Percentiles rank a stretch among this genome's conserved stretches.
Conservation (phyloP, 2,329 filamentous ascomycete genomes). For the Dissoconium aciculare region DNA sequence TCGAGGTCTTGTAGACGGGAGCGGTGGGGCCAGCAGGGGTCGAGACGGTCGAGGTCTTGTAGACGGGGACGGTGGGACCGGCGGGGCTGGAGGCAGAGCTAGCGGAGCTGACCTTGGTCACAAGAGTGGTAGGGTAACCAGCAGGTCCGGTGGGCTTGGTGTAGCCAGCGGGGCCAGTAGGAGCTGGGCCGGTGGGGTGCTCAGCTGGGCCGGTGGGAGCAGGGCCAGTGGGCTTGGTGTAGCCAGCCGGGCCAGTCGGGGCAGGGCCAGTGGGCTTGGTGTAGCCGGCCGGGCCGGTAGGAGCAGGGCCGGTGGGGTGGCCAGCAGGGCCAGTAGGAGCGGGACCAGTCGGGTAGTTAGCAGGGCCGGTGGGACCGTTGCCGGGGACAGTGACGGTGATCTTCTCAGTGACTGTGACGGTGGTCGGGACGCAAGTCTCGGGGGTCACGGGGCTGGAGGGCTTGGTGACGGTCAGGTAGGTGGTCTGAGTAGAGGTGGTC, state of each 20-base stretch:
- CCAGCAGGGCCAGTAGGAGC: conserved; percentile 12
- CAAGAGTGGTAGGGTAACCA: too few relatives aligned
- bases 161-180: conserved; percentile 1
- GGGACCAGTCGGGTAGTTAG: conserved; percentile 5
- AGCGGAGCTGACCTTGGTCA: background rate
- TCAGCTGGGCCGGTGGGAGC: conserved; percentile 3
- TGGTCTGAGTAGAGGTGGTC: conserved; percentile 22
- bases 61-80: conserved; percentile 2
- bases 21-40: conserved; percentile 2
- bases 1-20: conserved; percentile 2
- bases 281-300: conserved; percentile 11
- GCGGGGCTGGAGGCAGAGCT: conserved; percentile 3
- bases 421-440: conserved; percentile 16
- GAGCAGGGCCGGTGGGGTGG: conserved; percentile 11
- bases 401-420: conserved; percentile 23
- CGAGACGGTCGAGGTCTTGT: conserved; percentile 3
- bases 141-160: background rate
- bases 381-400: conserved; percentile 19
- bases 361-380: conserved; percentile 2
- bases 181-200: conserved; percentile 3
- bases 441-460: conserved; percentile 6
- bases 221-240: conserved; percentile 7
- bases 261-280: conserved; percentile 6
- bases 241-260: conserved; percentile 7
- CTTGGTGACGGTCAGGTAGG: conserved; percentile 22